Base-by-base conservation (phyloP, 148 eudicot species). In the Nepenthes mirabilis region DNA sequence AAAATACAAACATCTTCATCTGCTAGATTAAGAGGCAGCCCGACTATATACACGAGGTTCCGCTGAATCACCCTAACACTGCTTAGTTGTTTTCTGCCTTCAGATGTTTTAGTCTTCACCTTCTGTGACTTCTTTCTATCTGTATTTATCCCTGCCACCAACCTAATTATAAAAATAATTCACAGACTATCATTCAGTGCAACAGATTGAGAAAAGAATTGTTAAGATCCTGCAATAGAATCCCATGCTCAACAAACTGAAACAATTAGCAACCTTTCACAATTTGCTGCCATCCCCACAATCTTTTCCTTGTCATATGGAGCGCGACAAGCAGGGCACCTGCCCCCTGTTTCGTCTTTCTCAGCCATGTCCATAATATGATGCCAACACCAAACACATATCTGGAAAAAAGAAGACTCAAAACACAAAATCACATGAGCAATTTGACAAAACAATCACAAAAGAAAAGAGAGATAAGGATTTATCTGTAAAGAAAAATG, bases 321-420 rank as follows among this genome's bases (percentile, higher is more conserved):
- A 51, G 79, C 77, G 53, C 98, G 98, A 71, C 98, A 93, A 36
- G 96, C 98, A 61, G 98, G 98, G 62, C 98, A 93, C 48, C 96
- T 82, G 52, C 96, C 98, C 70, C 88, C 85, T 23, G 86, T 78
- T 60, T 80, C 88, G 62, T 82, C 95, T 77, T 86, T 93, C 74
- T 86, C 98, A 55, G 98, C 98, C 98, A 93, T 86, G 62, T 88
- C 96, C 89, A 93, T 86, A 37, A 93, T 79, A 73, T 93, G 98
- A 80, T 93, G 91, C 98, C 98, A 93, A 54, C 98, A 93, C 98
- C 98, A 93, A 43, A 93, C 95, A 82, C 98, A 93, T 59, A 93
- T 80, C 98, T 93, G 83, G 47, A 71, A 23, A 66, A 14, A 54
- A 6, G 11, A 11, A 36, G 43, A 23, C 33, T 40, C 45, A 40